phyloP scores from a whole-genome alignment of 345 rosid species.

The Hirschfeldia incana region DNA sequence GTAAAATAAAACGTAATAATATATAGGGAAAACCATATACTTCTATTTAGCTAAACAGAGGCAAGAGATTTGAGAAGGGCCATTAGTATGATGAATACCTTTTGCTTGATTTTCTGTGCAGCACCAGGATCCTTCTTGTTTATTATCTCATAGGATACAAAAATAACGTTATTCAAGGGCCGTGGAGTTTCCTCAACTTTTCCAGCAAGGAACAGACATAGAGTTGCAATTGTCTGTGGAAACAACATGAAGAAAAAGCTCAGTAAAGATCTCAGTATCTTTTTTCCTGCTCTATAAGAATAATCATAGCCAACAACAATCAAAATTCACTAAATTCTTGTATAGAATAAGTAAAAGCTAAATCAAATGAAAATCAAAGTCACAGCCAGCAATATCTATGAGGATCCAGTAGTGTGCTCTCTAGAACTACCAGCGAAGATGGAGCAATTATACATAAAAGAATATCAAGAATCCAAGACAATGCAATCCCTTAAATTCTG shows the following conservation, averaged over 20 bases:
- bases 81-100: constrained; percentile 50
- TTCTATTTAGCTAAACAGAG: no score
- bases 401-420: no score
- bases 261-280: neutral
- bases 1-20: neutral
- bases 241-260: constrained; percentile 17
- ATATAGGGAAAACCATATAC: neutral
- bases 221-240: constrained; percentile 78
- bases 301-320: neutral
- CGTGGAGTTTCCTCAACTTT: constrained; percentile 99
- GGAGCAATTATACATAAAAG: no score
- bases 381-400: no score
- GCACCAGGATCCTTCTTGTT: constrained; percentile 87
- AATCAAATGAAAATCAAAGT: no score
- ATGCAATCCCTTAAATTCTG: constrained; percentile 2
- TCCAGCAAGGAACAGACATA: constrained; percentile 97
- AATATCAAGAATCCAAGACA: neutral
- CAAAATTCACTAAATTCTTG: no score
- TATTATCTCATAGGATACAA: constrained; percentile 86
- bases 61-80: neutral
- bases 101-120: constrained; percentile 80
- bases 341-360: no score
- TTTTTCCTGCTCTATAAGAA: neutral
- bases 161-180: constrained; percentile 82
- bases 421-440: no score